These are phyloP conservation scores for Phytophthora quininea DNA, from an alignment of 352 stramenopile species.

Conservation along the genomic window DNA sequence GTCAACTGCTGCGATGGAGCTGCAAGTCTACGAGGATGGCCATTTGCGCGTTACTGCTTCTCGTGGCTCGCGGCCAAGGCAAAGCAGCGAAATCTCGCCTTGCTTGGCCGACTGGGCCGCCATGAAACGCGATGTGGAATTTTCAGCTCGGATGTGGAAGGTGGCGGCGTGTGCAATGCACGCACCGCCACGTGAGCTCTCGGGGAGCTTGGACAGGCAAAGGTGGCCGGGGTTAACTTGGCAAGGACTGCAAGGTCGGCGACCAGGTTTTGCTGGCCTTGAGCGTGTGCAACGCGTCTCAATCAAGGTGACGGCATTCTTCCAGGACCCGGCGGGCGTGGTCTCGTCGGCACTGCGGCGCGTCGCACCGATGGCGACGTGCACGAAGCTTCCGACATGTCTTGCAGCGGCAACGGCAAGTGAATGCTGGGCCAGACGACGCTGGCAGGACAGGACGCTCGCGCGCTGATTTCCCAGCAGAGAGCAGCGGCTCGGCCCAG, in stretches of 20 bases:
- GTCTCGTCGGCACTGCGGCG: too few species aligned
- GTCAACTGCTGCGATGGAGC: not conserved
- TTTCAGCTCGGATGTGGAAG: conserved; percentile 9
- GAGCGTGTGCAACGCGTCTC: not conserved
- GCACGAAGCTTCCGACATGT: not conserved
- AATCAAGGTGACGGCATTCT: too few species aligned
- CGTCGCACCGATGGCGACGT: too few species aligned
- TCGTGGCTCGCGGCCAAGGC: too few species aligned
- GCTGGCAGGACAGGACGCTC: not conserved
- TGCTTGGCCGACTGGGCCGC: not conserved
- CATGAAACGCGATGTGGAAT: conserved; percentile 1
- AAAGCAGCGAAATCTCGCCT: too few species aligned
- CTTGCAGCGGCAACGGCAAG: not conserved
- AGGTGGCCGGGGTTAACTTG: not conserved
- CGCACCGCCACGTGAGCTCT: too few species aligned
- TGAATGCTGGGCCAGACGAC: not conserved
- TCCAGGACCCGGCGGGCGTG: too few species aligned
- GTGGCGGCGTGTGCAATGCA: too few species aligned
- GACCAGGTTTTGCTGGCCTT: not conserved
- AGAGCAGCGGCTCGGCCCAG: not conserved
- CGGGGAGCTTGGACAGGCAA: conserved; percentile 15
- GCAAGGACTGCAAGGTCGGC: not conserved
- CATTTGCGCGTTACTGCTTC: too few species aligned
- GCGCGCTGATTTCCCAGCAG: not conserved
- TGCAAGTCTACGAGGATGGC: not conserved